Evolutionary conservation across 1,284 basidiomycete species (phyloP).

Genomic region (Tilletia walkeri): DNA sequence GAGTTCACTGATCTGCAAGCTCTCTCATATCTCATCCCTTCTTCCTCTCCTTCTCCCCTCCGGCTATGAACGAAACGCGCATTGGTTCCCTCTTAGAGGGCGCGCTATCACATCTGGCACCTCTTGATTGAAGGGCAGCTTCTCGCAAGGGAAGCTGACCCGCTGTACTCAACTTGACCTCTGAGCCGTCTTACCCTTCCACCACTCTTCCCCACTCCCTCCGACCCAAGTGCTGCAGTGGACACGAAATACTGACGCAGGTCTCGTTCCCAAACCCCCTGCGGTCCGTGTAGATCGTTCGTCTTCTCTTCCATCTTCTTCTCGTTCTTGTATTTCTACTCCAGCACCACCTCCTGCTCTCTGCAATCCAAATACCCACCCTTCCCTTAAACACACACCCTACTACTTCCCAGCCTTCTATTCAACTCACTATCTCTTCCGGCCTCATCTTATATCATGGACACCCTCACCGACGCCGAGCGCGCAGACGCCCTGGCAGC

Average conservation of each 20-base stretch:
- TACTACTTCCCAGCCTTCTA: too few relatives aligned
- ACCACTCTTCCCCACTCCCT: background rate
- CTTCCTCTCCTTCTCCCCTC: background rate
- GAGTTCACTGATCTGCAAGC: background rate
- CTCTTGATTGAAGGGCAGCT: conserved; percentile 17
- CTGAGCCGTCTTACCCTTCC: conserved; percentile 1
- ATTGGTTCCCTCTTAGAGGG: conserved; percentile 10
- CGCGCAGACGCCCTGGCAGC: background rate
- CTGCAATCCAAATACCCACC: too few relatives aligned
- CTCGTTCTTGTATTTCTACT: background rate
- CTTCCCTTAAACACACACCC: too few relatives aligned
- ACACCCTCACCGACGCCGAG: background rate
- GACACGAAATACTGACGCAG: too few relatives aligned
- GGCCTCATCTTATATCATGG: background rate
- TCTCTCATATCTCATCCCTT: background rate
- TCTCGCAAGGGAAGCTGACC: background rate
- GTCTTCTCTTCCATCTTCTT: too few relatives aligned
- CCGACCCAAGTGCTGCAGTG: too few relatives aligned
- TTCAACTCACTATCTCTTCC: too few relatives aligned
- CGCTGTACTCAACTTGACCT: conserved; percentile 16
- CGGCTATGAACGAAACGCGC: conserved; percentile 18
- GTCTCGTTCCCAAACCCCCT: too few relatives aligned
- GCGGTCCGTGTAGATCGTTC: too few relatives aligned
- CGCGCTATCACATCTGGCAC: conserved; percentile 15
- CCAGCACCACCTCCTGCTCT: background rate